Percentiles rank a stretch among this genome's conserved stretches.
Conservation (phyloP, 495 filamentous ascomycete genomes). For the Aspergillus baeticus region DNA sequence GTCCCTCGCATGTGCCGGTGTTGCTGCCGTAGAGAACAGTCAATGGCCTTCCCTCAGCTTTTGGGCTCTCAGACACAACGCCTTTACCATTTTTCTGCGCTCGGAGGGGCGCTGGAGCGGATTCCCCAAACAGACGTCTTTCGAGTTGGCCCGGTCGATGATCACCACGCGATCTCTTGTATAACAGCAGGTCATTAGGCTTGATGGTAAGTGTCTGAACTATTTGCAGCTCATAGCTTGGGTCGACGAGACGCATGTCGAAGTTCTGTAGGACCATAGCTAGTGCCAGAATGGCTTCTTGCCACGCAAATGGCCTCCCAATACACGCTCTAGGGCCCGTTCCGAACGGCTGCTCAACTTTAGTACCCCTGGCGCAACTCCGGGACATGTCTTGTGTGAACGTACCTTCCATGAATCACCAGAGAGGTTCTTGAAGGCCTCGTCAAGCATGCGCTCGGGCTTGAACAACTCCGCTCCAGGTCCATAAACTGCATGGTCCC, state of each 20-base stretch:
- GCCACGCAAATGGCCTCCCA: slow-evolving; percentile 67
- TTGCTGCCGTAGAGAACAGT: slow-evolving; percentile 12
- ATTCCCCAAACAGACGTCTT: neutral
- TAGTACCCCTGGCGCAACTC: no score
- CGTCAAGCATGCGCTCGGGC: no score
- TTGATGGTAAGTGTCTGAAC: slow-evolving; percentile 77
- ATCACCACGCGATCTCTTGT: slow-evolving; percentile 57
- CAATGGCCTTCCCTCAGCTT: neutral
- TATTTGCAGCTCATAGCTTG: slow-evolving; percentile 54
- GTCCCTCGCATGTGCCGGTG: slow-evolving; percentile 12
- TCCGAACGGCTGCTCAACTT: slow-evolving; percentile 56
- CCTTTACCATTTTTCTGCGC: no score
- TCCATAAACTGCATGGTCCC: no score
- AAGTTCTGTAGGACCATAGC: slow-evolving; percentile 61
- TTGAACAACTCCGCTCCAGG: no score
- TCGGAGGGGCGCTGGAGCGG: no score
- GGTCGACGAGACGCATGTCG: slow-evolving; percentile 58
- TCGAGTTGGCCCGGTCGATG: slow-evolving; percentile 58
- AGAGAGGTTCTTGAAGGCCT: no score
- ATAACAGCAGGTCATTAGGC: slow-evolving; percentile 71
- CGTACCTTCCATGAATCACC: no score
- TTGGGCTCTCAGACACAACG: neutral
- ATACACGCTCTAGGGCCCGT: slow-evolving; percentile 68
- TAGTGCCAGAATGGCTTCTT: slow-evolving; percentile 55
- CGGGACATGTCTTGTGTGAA: no score